These are phyloP conservation scores for Globisporangium lucens DNA, from an alignment of 352 stramenopile species.

Conservation along the genomic window DNA sequence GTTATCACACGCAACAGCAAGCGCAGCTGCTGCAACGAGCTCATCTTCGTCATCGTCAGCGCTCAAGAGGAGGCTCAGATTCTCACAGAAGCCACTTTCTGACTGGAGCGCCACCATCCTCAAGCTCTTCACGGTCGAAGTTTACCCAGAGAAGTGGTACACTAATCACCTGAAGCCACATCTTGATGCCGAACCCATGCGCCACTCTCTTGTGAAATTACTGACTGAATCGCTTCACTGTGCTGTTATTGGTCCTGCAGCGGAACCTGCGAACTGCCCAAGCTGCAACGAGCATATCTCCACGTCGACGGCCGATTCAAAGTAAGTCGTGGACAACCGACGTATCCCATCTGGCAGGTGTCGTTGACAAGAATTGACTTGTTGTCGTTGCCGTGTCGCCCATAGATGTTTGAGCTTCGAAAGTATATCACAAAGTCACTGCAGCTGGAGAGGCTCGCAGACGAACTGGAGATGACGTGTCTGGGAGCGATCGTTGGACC, in stretches of 20 bases:
- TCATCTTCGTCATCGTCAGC: not conserved
- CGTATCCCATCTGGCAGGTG: constrained; percentile 4
- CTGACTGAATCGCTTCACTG: not conserved
- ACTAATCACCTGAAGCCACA: not conserved
- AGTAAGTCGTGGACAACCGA: constrained; percentile 20
- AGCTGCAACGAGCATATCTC: constrained; percentile 46
- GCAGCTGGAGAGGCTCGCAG: constrained; percentile 20
- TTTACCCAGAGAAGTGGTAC: constrained; percentile 9
- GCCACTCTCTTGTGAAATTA: not conserved
- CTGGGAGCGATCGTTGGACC: constrained; percentile 55
- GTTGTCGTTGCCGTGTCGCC: not conserved
- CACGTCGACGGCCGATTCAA: constrained; percentile 63
- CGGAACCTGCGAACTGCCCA: constrained; percentile 19
- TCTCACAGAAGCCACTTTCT: constrained; percentile 4
- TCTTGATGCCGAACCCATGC: too few species aligned
- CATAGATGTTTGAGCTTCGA: constrained; percentile 56
- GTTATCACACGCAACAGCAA: not conserved
- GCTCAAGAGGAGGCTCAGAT: not conserved
- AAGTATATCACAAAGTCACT: constrained; percentile 43
- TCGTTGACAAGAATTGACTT: not conserved
- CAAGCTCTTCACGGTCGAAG: constrained; percentile 12
- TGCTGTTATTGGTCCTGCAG: not conserved
- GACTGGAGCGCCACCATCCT: constrained; percentile 9
- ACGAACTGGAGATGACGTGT: constrained; percentile 53
- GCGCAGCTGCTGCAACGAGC: not conserved